Percentiles rank a stretch among this genome's conserved stretches.
Conservation (phyloP, 805 yeast genomes). For the Komagataella mondaviorum region DNA sequence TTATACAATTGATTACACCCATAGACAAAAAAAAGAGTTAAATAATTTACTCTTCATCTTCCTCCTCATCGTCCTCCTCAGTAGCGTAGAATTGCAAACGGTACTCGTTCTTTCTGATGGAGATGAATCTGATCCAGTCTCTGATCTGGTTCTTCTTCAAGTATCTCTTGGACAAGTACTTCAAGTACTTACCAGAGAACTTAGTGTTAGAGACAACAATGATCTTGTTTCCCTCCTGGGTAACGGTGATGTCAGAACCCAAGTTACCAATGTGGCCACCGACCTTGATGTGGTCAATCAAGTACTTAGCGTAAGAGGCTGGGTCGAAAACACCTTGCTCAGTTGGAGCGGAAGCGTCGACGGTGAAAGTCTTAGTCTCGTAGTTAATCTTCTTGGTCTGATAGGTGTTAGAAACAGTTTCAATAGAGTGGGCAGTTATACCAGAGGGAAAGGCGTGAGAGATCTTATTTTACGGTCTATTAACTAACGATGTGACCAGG, state of each 20-base stretch:
- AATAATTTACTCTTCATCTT: constrained; percentile 72
- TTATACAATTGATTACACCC: background rate
- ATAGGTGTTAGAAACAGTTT: constrained; percentile 2
- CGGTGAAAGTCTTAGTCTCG: constrained; percentile 80
- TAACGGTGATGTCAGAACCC: constrained; percentile 85
- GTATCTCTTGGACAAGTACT: constrained; percentile 99
- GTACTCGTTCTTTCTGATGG: constrained; percentile 91
- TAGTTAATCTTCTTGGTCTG: constrained; percentile 69
- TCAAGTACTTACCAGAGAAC: constrained; percentile 99
- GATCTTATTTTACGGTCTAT: constrained; percentile 2
- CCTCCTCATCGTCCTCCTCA: constrained; percentile 86
- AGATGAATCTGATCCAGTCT: constrained; percentile 99
- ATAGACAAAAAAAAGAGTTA: constrained; percentile 2
- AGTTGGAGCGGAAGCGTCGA: constrained; percentile 95
- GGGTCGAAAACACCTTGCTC: constrained; percentile 97
- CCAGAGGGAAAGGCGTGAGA: constrained; percentile 27
- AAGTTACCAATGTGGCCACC: constrained; percentile 95
- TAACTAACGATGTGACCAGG: constrained; percentile 37
- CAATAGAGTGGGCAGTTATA: constrained; percentile 49
- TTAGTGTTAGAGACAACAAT: constrained; percentile 85
- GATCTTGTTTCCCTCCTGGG: constrained; percentile 78
- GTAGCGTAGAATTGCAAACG: constrained; percentile 98
- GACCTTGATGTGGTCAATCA: constrained; percentile 98
- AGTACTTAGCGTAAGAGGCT: constrained; percentile 94
- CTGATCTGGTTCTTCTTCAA: constrained; percentile 99